A percentile compares a stretch with the other conserved stretches of the same genome.
phyloP scores from a whole-genome alignment of 2,329 filamentous ascomycete species.

The Diatrype stigma region DNA sequence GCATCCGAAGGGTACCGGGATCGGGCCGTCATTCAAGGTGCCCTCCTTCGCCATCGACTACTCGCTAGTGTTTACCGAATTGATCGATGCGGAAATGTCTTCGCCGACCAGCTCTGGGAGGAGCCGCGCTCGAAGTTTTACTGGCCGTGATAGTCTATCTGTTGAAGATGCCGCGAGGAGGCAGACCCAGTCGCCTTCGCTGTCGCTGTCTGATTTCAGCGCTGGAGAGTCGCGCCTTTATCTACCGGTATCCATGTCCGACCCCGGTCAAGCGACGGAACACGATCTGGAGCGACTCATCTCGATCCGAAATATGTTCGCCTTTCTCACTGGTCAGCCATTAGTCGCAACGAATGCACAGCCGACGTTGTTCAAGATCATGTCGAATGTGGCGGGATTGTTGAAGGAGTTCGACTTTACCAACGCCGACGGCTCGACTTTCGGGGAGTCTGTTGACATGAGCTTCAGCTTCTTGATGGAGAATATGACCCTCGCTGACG shows the following conservation, averaged over 20 bases:
- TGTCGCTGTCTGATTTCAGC: constrained; percentile 27
- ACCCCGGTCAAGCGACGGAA: constrained; percentile 31
- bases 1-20: constrained; percentile 44
- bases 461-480: constrained; percentile 74
- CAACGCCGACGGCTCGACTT: constrained; percentile 52
- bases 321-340: constrained; percentile 60
- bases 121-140: constrained; percentile 40
- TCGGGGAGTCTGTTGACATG: constrained; percentile 55
- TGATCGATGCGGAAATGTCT: constrained; percentile 43
- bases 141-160: constrained; percentile 42
- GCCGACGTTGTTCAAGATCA: constrained; percentile 49
- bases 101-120: constrained; percentile 25
- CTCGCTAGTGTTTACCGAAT: constrained; percentile 50
- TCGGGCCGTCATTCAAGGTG: constrained; percentile 58
- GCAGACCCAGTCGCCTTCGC: constrained; percentile 32
- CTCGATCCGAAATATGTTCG: constrained; percentile 61
- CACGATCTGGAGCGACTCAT: constrained; percentile 53
- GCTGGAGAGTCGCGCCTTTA: constrained; percentile 47
- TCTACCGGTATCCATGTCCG: constrained; percentile 43
- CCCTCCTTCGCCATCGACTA: constrained; percentile 49
- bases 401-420: constrained; percentile 56
- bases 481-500: constrained; percentile 72
- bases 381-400: constrained; percentile 50
- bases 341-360: constrained; percentile 53
- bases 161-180: constrained; percentile 45